phyloP scores from a whole-genome alignment of 2,329 filamentous ascomycete species.

The Graphilbum fragrans region DNA sequence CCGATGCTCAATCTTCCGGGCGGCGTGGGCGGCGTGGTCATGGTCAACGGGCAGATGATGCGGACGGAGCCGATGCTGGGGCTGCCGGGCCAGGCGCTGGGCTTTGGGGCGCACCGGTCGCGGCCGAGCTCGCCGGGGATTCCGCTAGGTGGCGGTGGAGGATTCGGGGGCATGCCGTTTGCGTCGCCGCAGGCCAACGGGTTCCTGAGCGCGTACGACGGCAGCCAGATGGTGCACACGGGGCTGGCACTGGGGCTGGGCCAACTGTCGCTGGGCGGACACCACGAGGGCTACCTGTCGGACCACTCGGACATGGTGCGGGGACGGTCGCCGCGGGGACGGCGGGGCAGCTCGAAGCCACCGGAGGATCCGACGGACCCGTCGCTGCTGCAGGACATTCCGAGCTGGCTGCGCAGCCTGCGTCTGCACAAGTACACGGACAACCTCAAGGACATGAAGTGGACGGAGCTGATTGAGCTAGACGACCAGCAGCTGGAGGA shows the following conservation, averaged over 20 bases:
- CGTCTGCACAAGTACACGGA: slow-evolving; percentile 98
- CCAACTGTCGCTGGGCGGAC: slow-evolving; percentile 49
- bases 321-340: slow-evolving; percentile 82
- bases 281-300: slow-evolving; percentile 78
- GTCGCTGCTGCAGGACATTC: slow-evolving; percentile 82
- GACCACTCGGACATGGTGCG: slow-evolving; percentile 87
- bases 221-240: slow-evolving; percentile 54
- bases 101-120: slow-evolving; percentile 60
- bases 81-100: slow-evolving; percentile 49
- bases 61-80: slow-evolving; percentile 76
- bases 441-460: slow-evolving; percentile 93
- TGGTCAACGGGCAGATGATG: slow-evolving; percentile 88
- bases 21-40: slow-evolving; percentile 62
- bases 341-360: slow-evolving; percentile 90
- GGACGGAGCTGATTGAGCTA: slow-evolving; percentile 83
- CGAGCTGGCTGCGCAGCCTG: slow-evolving; percentile 87
- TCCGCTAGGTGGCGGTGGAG: slow-evolving; percentile 39
- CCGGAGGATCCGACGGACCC: slow-evolving; percentile 95
- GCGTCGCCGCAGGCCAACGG: slow-evolving; percentile 89
- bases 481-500: slow-evolving; percentile 90
- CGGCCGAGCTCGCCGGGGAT: slow-evolving; percentile 84
- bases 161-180: slow-evolving; percentile 57
- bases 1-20: slow-evolving; percentile 51
- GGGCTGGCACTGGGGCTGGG: slow-evolving; percentile 46
- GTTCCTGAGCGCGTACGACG: slow-evolving; percentile 81